Evolutionary conservation across 2,329 filamentous ascomycete genomes (phyloP).

Genomic region (Cordyceps farinosa): DNA sequence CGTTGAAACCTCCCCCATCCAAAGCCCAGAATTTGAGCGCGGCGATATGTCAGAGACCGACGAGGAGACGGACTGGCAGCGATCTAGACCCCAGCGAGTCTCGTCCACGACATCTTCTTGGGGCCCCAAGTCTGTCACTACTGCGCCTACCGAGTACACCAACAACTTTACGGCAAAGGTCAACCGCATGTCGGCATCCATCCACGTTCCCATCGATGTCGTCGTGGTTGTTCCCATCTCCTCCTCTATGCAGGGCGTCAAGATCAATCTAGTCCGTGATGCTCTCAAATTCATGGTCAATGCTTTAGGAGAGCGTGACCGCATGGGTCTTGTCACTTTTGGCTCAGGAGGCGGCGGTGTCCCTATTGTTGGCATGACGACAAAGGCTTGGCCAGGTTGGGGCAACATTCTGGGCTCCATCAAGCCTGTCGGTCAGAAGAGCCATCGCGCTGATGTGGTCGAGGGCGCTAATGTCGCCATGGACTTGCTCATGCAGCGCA

Average conservation of each 20-base stretch:
- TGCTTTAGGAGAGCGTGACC: slow-evolving; percentile 84
- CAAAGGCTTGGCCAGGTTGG: slow-evolving; percentile 92
- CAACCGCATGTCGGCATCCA: slow-evolving; percentile 41
- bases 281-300: slow-evolving; percentile 88
- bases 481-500: slow-evolving; percentile 97
- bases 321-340: slow-evolving; percentile 96
- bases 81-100: slow-evolving; percentile 61
- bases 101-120: slow-evolving; percentile 82
- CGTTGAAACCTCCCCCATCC: slow-evolving; percentile 59
- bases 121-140: slow-evolving; percentile 78
- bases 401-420: slow-evolving; percentile 80
- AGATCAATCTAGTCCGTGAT: slow-evolving; percentile 91
- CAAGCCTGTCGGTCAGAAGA: slow-evolving; percentile 93
- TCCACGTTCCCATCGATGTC: slow-evolving; percentile 91
- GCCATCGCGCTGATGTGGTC: slow-evolving; percentile 90
- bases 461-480: slow-evolving; percentile 97
- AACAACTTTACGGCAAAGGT: slow-evolving; percentile 60
- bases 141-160: slow-evolving; percentile 89
- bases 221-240: slow-evolving; percentile 97
- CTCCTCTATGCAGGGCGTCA: slow-evolving; percentile 98
- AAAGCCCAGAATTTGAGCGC: slow-evolving; percentile 74
- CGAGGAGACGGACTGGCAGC: slow-evolving; percentile 77
- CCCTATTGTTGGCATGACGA: slow-evolving; percentile 96
- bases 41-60: slow-evolving; percentile 76
- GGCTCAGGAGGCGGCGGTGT: slow-evolving; percentile 91